phyloP scores from a whole-genome alignment of 2,329 filamentous ascomycete species.

The Gnomoniopsis sp. region DNA sequence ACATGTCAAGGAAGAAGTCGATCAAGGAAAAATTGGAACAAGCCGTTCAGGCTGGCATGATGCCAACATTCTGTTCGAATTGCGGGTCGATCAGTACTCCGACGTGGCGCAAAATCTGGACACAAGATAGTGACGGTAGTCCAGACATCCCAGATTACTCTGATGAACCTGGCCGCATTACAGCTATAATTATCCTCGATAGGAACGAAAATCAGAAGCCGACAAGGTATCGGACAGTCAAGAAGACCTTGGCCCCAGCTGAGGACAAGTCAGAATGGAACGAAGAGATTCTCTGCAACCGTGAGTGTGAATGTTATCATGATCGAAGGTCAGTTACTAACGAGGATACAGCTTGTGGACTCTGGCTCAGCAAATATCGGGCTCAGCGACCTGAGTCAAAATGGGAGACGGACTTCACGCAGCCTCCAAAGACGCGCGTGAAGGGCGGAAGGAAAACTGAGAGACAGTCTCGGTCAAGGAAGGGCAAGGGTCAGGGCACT shows the following conservation, averaged over 20 bases:
- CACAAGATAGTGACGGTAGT: slow-evolving; percentile 67
- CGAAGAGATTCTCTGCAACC: slow-evolving; percentile 82
- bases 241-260: slow-evolving; percentile 63
- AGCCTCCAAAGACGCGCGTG: slow-evolving; percentile 45
- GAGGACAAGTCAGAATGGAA: slow-evolving; percentile 67
- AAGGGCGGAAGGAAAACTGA: slow-evolving; percentile 39
- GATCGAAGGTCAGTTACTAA: slow-evolving; percentile 25
- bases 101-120: slow-evolving; percentile 92
- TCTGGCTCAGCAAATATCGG: slow-evolving; percentile 90
- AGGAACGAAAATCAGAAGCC: slow-evolving; percentile 61
- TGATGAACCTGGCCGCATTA: slow-evolving; percentile 68
- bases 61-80: slow-evolving; percentile 86
- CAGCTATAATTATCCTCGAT: slow-evolving; percentile 68
- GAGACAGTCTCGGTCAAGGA: slow-evolving; percentile 42
- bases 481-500: slow-evolving; percentile 46
- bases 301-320: slow-evolving; percentile 43
- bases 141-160: slow-evolving; percentile 70
- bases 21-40: slow-evolving; percentile 58
- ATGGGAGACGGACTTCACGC: slow-evolving; percentile 68
- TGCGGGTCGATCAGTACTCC: slow-evolving; percentile 95
- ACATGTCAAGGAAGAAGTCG: slow-evolving; percentile 59
- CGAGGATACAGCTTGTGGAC: slow-evolving; percentile 66
- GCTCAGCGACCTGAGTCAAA: slow-evolving; percentile 76
- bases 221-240: slow-evolving; percentile 69
- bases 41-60: slow-evolving; percentile 72